Evolutionary conservation across 1,284 basidiomycete species (phyloP).

Genomic region (Cystobasidiaceae sp.): DNA sequence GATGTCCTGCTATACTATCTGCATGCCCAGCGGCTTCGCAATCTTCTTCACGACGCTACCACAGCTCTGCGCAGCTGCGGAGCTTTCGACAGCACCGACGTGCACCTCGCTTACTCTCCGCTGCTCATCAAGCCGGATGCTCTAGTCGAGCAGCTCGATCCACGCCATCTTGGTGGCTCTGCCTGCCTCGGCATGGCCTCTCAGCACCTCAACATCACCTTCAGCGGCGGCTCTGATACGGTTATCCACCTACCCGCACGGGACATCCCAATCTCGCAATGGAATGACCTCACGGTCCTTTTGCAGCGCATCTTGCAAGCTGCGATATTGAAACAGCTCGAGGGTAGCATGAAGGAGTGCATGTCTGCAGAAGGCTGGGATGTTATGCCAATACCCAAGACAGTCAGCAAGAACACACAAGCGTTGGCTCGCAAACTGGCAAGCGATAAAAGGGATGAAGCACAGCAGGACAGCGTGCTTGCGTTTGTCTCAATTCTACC

Average conservation of each 20-base stretch:
- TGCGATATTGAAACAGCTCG: constrained; percentile 1
- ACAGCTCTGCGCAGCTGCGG: not conserved
- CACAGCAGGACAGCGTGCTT: not conserved
- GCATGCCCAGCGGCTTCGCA: not conserved
- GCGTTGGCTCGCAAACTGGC: constrained; percentile 12
- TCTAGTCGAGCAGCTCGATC: no score
- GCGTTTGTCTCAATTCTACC: constrained; percentile 6
- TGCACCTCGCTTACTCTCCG: not conserved
- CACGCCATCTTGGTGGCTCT: not conserved
- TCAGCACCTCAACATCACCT: constrained; percentile 12
- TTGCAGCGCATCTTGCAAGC: not conserved
- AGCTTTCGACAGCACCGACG: not conserved
- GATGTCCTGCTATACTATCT: constrained; percentile 11
- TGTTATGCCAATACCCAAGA: constrained; percentile 2
- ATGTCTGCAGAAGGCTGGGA: not conserved
- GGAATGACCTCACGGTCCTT: not conserved
- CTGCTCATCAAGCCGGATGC: not conserved
- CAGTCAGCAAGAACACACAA: not conserved
- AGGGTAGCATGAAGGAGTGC: not conserved
- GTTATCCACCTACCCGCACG: constrained; percentile 10
- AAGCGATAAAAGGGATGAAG: not conserved
- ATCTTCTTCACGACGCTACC: not conserved
- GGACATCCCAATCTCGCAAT: not conserved
- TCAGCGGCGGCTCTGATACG: not conserved
- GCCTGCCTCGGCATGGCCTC: constrained; percentile 1